Evolutionary conservation across 2,329 filamentous ascomycete species (phyloP).

Genomic region (Sarocladium strictum): DNA sequence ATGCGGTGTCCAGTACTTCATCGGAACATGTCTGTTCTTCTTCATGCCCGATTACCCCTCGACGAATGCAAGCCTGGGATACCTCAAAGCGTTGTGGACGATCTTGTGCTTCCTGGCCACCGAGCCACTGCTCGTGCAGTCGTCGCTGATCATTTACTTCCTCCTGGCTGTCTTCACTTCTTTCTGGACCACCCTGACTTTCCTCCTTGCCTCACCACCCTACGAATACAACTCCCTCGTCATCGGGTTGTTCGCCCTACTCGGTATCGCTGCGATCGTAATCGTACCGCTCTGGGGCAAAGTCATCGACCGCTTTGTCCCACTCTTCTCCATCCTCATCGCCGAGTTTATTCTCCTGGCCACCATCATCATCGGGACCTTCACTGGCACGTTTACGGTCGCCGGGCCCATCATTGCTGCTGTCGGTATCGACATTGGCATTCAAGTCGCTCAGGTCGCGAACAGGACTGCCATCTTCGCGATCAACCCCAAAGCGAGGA

Average conservation of each 20-base stretch:
- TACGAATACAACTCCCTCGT: conserved; percentile 61
- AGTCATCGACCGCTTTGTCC: conserved; percentile 61
- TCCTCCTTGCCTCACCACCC: conserved; percentile 64
- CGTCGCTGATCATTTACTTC: conserved; percentile 60
- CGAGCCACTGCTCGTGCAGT: conserved; percentile 65
- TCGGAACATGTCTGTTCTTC: conserved; percentile 59
- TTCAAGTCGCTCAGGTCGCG: conserved; percentile 68
- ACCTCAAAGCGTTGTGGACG: conserved; percentile 57
- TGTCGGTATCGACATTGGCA: conserved; percentile 62
- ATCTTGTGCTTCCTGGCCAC: conserved; percentile 59
- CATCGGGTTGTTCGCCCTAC: conserved; percentile 74
- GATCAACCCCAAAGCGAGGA: conserved; percentile 65
- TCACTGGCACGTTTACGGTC: conserved; percentile 57
- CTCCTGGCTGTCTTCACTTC: conserved; percentile 44
- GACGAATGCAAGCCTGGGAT: conserved; percentile 61
- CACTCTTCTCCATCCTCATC: conserved; percentile 60
- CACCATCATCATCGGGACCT: conserved; percentile 63
- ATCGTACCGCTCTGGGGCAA: conserved; percentile 65
- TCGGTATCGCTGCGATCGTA: conserved; percentile 65
- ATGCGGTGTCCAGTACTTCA: conserved; percentile 62
- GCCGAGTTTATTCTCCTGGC: conserved; percentile 51
- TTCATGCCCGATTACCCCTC: conserved; percentile 79
- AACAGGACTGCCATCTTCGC: conserved; percentile 66
- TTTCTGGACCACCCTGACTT: conserved; percentile 65
- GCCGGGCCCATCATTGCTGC: conserved; percentile 70